phyloP scores from a whole-genome alignment of 1,284 basidiomycete genomes.

The Ceratobasidium theobromae region DNA sequence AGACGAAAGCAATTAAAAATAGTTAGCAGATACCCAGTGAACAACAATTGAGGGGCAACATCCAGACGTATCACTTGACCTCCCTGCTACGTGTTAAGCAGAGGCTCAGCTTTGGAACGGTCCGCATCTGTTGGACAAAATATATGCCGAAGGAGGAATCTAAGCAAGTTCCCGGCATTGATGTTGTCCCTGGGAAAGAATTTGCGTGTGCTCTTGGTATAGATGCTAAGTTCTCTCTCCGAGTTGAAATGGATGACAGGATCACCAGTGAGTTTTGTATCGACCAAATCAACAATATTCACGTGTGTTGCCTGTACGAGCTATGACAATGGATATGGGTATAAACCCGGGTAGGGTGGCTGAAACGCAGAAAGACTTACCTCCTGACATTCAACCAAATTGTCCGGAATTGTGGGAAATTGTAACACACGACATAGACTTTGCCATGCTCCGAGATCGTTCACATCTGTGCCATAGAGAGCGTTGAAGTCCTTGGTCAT shows the following conservation, averaged over 20 bases:
- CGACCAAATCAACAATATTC: constrained; percentile 20
- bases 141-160: constrained; percentile 47
- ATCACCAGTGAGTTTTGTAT: constrained; percentile 5
- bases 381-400: background rate
- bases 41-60: no score
- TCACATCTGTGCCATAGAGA: constrained; percentile 2
- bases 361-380: background rate
- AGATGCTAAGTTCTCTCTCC: constrained; percentile 42
- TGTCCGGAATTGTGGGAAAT: background rate
- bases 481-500: constrained; percentile 6
- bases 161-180: constrained; percentile 47
- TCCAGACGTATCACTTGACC: background rate
- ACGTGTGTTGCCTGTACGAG: constrained; percentile 4
- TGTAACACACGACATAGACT: constrained; percentile 1
- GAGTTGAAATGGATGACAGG: constrained; percentile 37
- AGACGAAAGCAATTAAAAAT: background rate
- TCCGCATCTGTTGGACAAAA: constrained; percentile 48
- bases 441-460: background rate
- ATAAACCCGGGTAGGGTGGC: background rate
- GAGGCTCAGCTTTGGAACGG: constrained; percentile 40
- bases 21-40: background rate
- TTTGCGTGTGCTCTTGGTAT: constrained; percentile 42
- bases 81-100: background rate
- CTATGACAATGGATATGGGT: background rate
- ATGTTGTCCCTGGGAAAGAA: constrained; percentile 47